Percentiles rank a stretch among this genome's conserved stretches.
phyloP scores from a whole-genome alignment of 2,329 filamentous ascomycete species.

The Colletotrichum sp. region DNA sequence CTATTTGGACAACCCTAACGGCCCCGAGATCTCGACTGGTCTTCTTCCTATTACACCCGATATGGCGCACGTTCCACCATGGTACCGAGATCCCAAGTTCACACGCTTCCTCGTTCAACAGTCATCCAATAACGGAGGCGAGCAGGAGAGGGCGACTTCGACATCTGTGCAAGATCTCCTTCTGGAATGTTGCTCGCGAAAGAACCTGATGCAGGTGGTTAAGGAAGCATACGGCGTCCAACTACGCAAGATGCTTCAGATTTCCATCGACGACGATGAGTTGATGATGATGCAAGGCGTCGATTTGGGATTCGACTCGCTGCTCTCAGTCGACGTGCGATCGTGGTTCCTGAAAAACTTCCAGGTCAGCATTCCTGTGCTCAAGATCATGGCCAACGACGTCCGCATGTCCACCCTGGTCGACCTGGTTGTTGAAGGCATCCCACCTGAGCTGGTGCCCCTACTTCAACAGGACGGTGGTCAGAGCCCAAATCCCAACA shows the following conservation, averaged over 20 bases:
- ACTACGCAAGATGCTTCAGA: constrained; percentile 20
- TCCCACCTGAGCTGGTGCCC: neutral
- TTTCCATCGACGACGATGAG: constrained; percentile 10
- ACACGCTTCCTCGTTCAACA: neutral
- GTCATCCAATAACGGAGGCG: neutral
- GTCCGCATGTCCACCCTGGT: neutral
- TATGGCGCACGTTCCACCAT: neutral
- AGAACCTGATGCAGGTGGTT: neutral
- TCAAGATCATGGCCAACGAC: constrained; percentile 25
- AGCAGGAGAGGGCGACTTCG: neutral
- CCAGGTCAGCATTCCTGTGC: constrained; percentile 46
- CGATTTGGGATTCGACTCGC: constrained; percentile 30
- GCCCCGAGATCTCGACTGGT: neutral
- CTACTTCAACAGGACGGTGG: neutral
- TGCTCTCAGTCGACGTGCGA: constrained; percentile 38
- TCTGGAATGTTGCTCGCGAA: neutral
- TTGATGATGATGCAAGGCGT: neutral
- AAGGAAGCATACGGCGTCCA: neutral
- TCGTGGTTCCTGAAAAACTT: constrained; percentile 53
- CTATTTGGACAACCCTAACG: constrained; percentile 17
- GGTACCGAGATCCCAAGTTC: neutral
- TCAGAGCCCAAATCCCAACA: neutral
- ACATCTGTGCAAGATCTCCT: neutral
- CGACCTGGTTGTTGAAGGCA: neutral
- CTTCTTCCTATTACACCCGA: neutral